Evolutionary conservation across 345 rosid genomes (phyloP), one percentile per base, ranked within the genome.

Genomic region (Populus pruinosa): DNA sequence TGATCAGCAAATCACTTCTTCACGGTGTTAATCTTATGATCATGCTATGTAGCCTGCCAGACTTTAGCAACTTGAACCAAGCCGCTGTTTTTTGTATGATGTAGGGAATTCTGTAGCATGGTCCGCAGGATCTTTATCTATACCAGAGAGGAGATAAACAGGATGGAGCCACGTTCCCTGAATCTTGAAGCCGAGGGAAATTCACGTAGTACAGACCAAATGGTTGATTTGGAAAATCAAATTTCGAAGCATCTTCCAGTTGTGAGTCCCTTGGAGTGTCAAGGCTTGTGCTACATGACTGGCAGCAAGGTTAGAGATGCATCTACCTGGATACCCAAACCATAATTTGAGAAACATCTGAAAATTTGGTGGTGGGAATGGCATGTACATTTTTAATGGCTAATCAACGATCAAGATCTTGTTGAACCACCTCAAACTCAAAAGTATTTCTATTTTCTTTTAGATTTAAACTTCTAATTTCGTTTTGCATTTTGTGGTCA

Each of bases 71-170:
- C 23, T 33, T 20, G 43, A 61, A 16, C 20, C 55, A 27, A 68
- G 8, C 71, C 18, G 56, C 10, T 63, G 21, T 20, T 77, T 33
- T 78, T 27, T 73, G 7, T 63, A 17, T 62, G 31, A 67, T 35
- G 29, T 79, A 93, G 98, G 89, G 98, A 93, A 78, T 93, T 93
- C 77, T 89, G 93, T 82, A 83, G 89, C 84, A 86, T 93, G 89
- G 98, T 87, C 47, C 88, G 92, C 56, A 86, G 88, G 78, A 88
- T 93, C 35, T 83, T 70, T 80, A 86, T 93, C 76, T 91, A 83
- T 77, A 91, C 98, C 1, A 84, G 85, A 73, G 93, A 91, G 83
- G 98, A 93, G 82, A 91, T 93, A 47, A 91, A 88, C 79, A 93
- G 85, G 89, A 89, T 93, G 92, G 85, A 88, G 75, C 90, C 93